Evolutionary conservation across 2,329 filamentous ascomycete species (phyloP), one percentile per base, ranked within the genome.

Genomic region (Nannizzia gypsea): DNA sequence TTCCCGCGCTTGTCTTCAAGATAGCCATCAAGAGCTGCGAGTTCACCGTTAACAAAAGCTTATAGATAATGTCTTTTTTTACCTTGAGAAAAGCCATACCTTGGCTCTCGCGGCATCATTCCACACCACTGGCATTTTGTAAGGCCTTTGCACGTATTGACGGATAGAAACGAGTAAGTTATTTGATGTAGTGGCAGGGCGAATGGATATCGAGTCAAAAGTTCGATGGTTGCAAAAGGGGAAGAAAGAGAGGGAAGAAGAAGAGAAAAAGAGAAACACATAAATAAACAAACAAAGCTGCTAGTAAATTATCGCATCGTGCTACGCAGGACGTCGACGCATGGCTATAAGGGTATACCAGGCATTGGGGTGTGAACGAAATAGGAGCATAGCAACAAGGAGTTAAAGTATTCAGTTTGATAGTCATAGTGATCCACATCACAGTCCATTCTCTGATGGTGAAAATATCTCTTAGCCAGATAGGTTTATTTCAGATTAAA

Each of bases 81-180:
- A 9, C 24, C 15, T 24, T 6, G 9, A 11, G 31, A 36, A 36
- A 9, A 15, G 24, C 48, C 62, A 60, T 65, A 71, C 70, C 63
- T 64, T 68, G n/a, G 67, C 67, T 28, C 71, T 69, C 0, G 64
- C 58, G n/a, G 67, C 46, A 0, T 65, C 60, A 6, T 66, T 65
- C 70, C 70, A 72, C 0, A 38, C 64, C 31, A 70, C 70, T 5
- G 67, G 64, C 69, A 71, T 72, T 56, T 67, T 60, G 26, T 6
- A n/a, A 48, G 26, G 11, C 31, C 48, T 1, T 15, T 24, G 1
- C 9, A 28, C 22, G 44, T 9, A 8, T 5, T 24, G 15, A 20
- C 26, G 6, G 26, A 9, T 26, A 26, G 13, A 2, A 36, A 11
- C 9, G 13, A 13, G 31, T 36, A 6, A n/a, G 31, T 2, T 6